phyloP scores from a whole-genome alignment of 129 eudicot genomes.

The Tagetes patula region DNA sequence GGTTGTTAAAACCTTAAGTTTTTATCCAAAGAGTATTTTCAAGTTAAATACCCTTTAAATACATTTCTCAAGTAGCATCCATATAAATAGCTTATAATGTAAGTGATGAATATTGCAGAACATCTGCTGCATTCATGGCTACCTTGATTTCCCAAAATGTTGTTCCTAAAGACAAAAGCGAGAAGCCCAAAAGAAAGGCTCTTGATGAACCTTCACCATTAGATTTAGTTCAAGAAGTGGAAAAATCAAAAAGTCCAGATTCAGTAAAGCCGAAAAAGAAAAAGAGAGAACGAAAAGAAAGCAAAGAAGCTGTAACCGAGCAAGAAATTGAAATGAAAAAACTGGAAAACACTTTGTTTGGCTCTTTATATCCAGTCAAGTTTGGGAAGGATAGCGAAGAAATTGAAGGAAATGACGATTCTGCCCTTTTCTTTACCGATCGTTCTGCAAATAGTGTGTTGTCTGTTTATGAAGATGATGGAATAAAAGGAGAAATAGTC shows the following conservation, averaged over 20 bases:
- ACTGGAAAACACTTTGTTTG: constrained; percentile 68
- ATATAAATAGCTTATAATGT: not conserved
- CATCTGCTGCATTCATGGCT: constrained; percentile 36
- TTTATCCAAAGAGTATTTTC: not conserved
- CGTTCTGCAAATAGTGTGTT: constrained; percentile 47
- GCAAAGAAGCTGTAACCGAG: constrained; percentile 40
- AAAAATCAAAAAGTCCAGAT: constrained; percentile 25
- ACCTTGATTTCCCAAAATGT: constrained; percentile 83
- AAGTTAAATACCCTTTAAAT: not conserved
- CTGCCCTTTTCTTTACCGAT: constrained; percentile 68
- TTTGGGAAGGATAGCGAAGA: constrained; percentile 60
- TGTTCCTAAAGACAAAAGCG: constrained; percentile 34
- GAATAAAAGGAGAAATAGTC: constrained; percentile 20
- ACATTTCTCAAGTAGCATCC: not conserved
- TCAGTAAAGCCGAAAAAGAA: constrained; percentile 44
- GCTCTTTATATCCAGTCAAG: constrained; percentile 68
- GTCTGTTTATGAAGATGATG: constrained; percentile 62
- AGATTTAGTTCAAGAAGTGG: constrained; percentile 32
- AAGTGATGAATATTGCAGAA: constrained; percentile 19
- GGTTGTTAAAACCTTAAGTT: not conserved
- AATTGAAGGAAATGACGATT: constrained; percentile 38
- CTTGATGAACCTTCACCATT: constrained; percentile 41
- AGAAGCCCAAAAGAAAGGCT: constrained; percentile 64
- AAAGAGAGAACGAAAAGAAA: constrained; percentile 47
- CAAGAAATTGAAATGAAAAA: constrained; percentile 69